A percentile compares a stretch with the other conserved stretches of the same genome.
Evolutionary conservation across 2,329 filamentous ascomycete genomes (phyloP).

Genomic region (Xylariaceae sp.): DNA sequence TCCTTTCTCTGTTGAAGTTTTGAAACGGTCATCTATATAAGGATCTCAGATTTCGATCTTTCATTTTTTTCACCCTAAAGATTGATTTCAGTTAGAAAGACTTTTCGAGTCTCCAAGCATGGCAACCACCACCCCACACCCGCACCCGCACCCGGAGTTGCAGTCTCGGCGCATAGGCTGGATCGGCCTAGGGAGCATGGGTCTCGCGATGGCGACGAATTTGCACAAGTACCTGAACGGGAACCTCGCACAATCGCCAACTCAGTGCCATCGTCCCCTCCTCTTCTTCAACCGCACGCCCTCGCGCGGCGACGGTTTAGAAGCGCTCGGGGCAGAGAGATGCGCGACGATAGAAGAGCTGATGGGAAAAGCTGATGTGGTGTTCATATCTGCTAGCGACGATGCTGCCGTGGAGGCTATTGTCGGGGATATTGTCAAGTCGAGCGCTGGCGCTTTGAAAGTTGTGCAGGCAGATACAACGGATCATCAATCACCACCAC

Average conservation of each 20-base stretch:
- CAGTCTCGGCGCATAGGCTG: conserved; percentile 10
- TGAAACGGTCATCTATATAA: too few species aligned
- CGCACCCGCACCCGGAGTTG: too few species aligned
- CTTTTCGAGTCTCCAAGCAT: too few species aligned
- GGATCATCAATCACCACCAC: too few species aligned
- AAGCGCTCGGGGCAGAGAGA: conserved; percentile 25
- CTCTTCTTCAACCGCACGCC: conserved; percentile 43
- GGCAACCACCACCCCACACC: not conserved
- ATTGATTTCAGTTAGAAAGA: too few species aligned
- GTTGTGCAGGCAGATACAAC: too few species aligned
- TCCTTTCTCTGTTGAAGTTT: too few species aligned
- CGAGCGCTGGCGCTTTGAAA: conserved; percentile 2
- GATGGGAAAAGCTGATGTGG: conserved; percentile 28
- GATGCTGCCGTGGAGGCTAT: conserved; percentile 36
- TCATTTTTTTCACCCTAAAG: too few species aligned
- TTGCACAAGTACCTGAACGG: conserved; percentile 41
- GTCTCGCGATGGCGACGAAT: conserved; percentile 44
- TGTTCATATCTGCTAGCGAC: conserved; percentile 39
- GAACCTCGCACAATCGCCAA: conserved; percentile 8
- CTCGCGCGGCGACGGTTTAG: conserved; percentile 35
- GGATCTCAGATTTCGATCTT: too few species aligned
- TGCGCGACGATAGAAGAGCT: conserved; percentile 24
- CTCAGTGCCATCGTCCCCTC: conserved; percentile 23
- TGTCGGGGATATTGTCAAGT: conserved; percentile 21
- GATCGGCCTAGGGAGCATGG: conserved; percentile 47